phyloP scores from a whole-genome alignment of 2,329 filamentous ascomycete genomes.

The Fusarium secorum region DNA sequence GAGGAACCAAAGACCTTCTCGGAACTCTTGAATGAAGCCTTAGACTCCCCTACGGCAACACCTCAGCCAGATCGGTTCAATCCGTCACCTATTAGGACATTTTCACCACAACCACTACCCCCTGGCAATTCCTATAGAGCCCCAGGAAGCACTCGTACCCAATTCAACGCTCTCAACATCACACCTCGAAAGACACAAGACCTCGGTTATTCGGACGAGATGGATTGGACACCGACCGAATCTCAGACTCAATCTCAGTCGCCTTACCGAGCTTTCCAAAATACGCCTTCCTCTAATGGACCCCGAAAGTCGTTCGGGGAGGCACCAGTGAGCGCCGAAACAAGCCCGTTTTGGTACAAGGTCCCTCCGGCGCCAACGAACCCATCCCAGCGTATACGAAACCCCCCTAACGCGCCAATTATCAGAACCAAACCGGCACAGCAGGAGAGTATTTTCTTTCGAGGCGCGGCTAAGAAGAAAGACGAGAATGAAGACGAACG shows the following conservation, averaged over 20 bases:
- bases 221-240: conserved; percentile 77
- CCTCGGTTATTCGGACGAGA: conserved; percentile 61
- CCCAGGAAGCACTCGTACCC: conserved; percentile 3
- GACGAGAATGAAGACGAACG: conserved; percentile 12
- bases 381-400: conserved; percentile 69
- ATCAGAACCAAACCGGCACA: conserved; percentile 56
- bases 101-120: conserved; percentile 29
- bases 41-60: conserved; percentile 38
- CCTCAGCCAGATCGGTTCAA: conserved; percentile 17
- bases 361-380: conserved; percentile 73
- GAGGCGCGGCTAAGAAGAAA: conserved; percentile 32
- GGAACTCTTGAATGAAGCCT: conserved; percentile 48
- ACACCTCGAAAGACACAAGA: conserved; percentile 27
- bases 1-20: conserved; percentile 54
- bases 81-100: conserved; percentile 25
- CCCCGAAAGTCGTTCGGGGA: conserved; percentile 56
- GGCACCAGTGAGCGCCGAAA: conserved; percentile 53
- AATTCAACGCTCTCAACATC: conserved; percentile 29
- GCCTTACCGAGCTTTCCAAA: conserved; percentile 61
- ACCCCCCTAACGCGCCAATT: conserved; percentile 65
- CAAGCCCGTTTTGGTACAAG: conserved; percentile 72
- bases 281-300: conserved; percentile 50
- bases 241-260: conserved; percentile 49
- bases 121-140: conserved; percentile 16
- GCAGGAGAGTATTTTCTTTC: conserved; percentile 62